Evolutionary conservation across 331 rosid species (phyloP).

Genomic region (Prunus yedoensis): DNA sequence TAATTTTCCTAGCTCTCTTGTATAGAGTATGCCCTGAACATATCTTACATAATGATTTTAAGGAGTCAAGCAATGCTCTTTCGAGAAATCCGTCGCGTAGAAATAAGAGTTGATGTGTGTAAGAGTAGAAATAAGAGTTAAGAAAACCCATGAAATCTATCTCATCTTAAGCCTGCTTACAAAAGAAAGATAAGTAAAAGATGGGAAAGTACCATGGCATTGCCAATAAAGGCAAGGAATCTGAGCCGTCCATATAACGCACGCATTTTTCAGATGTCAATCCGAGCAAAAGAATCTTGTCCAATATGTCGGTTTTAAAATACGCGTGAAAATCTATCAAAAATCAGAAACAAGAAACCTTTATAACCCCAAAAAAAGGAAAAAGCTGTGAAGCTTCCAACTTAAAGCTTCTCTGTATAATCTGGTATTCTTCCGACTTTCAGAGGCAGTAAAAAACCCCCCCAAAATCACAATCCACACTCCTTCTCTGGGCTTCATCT

Average conservation of each 20-base stretch:
- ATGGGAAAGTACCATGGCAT: not conserved
- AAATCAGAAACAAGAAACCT: not conserved
- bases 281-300: not conserved
- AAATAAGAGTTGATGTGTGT: too few relatives aligned
- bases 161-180: too few relatives aligned
- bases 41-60: too few relatives aligned
- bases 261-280: not conserved
- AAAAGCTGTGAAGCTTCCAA: not conserved
- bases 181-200: too few relatives aligned
- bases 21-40: too few relatives aligned
- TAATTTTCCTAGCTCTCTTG: too few relatives aligned
- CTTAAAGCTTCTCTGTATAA: not conserved
- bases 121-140: too few relatives aligned
- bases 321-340: not conserved
- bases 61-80: too few relatives aligned
- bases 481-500: not conserved
- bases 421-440: not conserved
- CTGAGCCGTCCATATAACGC: not conserved
- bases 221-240: not conserved
- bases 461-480: not conserved
- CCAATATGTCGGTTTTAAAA: not conserved
- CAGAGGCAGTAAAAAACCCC: not conserved
- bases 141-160: too few relatives aligned
- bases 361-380: not conserved
- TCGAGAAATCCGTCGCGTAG: too few relatives aligned